Base-by-base conservation (phyloP, 805 yeast species). In the Metschnikowia lachancei region DNA sequence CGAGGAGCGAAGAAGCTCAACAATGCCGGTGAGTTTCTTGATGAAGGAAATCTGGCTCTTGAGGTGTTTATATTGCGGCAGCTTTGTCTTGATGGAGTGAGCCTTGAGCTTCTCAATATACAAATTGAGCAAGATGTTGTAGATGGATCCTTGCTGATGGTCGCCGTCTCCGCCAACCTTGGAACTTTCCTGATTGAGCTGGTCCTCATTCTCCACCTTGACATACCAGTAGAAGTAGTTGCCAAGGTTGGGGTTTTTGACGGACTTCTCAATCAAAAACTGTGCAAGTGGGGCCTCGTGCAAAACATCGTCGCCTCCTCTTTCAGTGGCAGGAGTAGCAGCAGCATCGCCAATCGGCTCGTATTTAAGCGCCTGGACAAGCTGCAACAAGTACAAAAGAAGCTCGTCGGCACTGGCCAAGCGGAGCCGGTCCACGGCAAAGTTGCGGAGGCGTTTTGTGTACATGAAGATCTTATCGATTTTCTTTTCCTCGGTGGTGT, bases 181-280 rank as follows among this genome's bases (percentile, higher is more conserved):
- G 2, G 31, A 8, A 10, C 17, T 33, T 5, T 14, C 36, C 14
- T 22, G 28, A 26, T 51, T 52, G 31, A 69, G 50, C 49, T 71
- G 74, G 47, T 87, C 96, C 57, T 85, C 88, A 26, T 85, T 78
- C 59, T 92, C 97, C 1, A 95, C 96, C 53, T 83, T 84, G 41
- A 94, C 77, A 60, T 85, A 88, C 98, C 99, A 94, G 63, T 88
- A 91, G 50, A 95, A 81, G 59, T 78, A 88, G 59, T 83, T 90
- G 0, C 96, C 94, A 34, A 95, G 69, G 16, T 77, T 70, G 17
- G 78, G 76, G 59, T 85, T 86, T 16, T 76, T 69, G 1, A 83
- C 70, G 0, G 96, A 82, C 38, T 92, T 74, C 22, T 81, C 81
- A 35, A 91, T 83, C 34, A 94, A 68, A 59, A 92, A 90, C 43